phyloP scores from a whole-genome alignment of 345 rosid genomes.

The Murraya paniculata region DNA sequence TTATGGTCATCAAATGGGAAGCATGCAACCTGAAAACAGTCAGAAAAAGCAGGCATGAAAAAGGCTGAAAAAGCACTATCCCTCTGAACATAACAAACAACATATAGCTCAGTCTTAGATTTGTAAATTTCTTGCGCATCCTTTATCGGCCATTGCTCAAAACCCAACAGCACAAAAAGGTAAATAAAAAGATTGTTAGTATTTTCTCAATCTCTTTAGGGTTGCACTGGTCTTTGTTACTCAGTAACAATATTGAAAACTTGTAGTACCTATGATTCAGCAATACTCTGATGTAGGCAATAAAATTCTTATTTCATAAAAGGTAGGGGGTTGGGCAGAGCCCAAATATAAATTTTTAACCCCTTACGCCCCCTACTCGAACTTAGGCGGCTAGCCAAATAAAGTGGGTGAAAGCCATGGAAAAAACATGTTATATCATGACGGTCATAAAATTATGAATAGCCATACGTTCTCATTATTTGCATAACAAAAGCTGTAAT shows the following conservation, averaged over 20 bases:
- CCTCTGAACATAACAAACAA: not conserved
- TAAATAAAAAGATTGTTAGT: not conserved
- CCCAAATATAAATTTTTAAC: no score
- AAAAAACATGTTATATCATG: not conserved
- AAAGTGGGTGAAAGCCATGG: not conserved
- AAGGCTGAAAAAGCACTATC: constrained; percentile 11
- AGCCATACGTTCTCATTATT: not conserved
- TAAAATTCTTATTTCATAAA: no score
- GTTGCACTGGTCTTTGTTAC: not conserved
- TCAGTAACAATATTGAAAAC: not conserved
- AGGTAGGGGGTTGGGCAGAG: no score
- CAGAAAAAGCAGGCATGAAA: constrained; percentile 24
- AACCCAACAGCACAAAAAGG: not conserved
- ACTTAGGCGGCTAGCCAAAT: no score
- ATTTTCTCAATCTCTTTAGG: not conserved
- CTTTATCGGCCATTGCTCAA: not conserved
- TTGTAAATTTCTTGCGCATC: not conserved
- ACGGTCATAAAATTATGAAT: not conserved
- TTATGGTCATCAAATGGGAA: constrained; percentile 98
- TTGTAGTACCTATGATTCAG: not conserved
- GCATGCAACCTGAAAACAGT: constrained; percentile 65
- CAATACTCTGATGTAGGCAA: not conserved
- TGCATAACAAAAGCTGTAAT: not conserved
- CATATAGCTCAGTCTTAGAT: not conserved
- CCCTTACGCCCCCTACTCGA: no score